These are phyloP conservation scores for Leccinum subtestaceum DNA, from an alignment of 768 basidiomycete species.

Conservation along the genomic window DNA sequence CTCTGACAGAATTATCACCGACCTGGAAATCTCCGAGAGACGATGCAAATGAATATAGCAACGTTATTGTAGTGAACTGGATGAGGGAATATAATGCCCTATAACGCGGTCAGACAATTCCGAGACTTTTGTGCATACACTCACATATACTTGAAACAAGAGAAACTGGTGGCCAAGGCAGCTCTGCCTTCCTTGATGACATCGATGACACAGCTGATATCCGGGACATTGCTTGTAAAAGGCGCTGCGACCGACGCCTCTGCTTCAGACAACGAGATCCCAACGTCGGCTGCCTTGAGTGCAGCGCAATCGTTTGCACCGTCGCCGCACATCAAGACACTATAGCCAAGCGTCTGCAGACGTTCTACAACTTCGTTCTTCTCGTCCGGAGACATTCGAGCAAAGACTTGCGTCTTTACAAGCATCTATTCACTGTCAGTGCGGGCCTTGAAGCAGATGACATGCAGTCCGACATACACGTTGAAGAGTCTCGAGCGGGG, in stretches of 20 bases:
- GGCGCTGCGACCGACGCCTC: conserved; percentile 98
- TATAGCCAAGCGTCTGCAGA: conserved; percentile 89
- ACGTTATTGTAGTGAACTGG: conserved; percentile 96
- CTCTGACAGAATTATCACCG: conserved; percentile 18
- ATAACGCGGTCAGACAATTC: conserved; percentile 12
- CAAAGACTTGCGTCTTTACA: conserved; percentile 93
- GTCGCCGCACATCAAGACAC: conserved; percentile 97
- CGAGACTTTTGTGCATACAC: conserved; percentile 29
- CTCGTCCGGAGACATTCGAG: conserved; percentile 99
- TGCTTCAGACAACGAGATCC: conserved; percentile 93
- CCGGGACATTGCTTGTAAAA: conserved; percentile 90
- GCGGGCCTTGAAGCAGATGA: not conserved
- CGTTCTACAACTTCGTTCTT: conserved; percentile 98
- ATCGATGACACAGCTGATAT: conserved; percentile 94
- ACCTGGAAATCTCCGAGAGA: conserved; percentile 97
- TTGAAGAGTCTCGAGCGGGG: conserved; percentile 90
- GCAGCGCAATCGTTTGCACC: conserved; percentile 99
- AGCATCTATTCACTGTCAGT: conserved; percentile 70
- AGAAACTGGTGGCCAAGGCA: conserved; percentile 96
- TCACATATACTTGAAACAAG: conserved; percentile 99
- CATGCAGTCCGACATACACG: conserved; percentile 46
- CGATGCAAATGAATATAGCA: conserved; percentile 95
- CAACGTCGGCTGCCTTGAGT: conserved; percentile 97
- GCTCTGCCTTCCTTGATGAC: conserved; percentile 96
- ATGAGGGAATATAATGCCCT: conserved; percentile 99